Base-by-base conservation (phyloP, 352 stramenopile genomes). In the Phytophthora brassicae region DNA sequence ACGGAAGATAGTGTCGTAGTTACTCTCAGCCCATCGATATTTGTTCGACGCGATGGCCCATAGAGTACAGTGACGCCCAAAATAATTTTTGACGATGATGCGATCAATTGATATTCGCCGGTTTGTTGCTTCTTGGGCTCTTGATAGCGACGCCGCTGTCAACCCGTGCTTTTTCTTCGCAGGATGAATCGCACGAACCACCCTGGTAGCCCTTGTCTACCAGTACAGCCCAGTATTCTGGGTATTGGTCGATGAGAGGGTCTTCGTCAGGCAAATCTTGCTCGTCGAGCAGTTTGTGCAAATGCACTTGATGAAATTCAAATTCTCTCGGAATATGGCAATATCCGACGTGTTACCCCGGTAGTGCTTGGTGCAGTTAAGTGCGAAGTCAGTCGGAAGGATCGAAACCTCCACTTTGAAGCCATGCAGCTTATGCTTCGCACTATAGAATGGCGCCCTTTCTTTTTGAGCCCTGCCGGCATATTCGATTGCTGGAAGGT, bases 391-490 rank as follows among this genome's bases (percentile, higher is more conserved):
- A 4, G 6, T 16, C 0, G 39, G 41, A 11, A 36, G 44, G 17
- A 51, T 41, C 2, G 41, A 51, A 0, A 51, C 41, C n/a, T 51
- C 39, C 11, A 45, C 39, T n/a, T 59, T 59, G 4, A 46, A 9
- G 1, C 53, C 20, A 29, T 60, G 46, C 29, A 51, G 31, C 13
- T 46, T 60, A 16, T 46, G 53, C 13, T 60, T n/a, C 52, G 7
- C 42, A 20, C 29, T 52, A 31, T 60, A 60, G 8, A 35, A 60
- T 9, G 53, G 28, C 42, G 46, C 36, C 19, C 38, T 31, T 9
- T 60, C 42, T 6, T 17, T 29, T 39, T 52, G 44, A 1, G 31
- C 24, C 28, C 53, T 6, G 20, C 14, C 7, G 42, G 29, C 5
- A 20, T 7, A 24, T 60, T 52, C 3, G 29, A 33, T 22, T 45